These are phyloP conservation scores for Mycosphaerella sp. DNA, from an alignment of 2,329 filamentous ascomycete species.

Conservation along the genomic window DNA sequence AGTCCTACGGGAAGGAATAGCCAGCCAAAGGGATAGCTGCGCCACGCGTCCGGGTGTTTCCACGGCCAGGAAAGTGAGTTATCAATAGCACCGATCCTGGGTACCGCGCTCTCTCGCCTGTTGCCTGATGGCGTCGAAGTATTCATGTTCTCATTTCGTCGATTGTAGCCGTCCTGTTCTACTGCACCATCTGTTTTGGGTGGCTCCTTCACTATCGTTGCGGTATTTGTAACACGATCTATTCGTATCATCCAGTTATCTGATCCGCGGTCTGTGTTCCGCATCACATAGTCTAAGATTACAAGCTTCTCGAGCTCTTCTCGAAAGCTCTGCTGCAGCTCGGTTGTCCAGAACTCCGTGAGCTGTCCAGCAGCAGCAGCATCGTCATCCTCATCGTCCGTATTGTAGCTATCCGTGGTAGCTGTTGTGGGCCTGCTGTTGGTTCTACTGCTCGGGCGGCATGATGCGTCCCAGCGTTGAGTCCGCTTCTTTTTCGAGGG, in stretches of 20 bases:
- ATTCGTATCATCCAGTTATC: conserved; percentile 99
- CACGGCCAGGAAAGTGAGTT: conserved; percentile 98
- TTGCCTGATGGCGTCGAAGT: conserved; percentile 41
- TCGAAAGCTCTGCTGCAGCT: conserved; percentile 81
- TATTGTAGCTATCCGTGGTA: conserved; percentile 45
- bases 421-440: conserved; percentile 38
- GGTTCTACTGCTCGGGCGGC: conserved; percentile 55
- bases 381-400: conserved; percentile 28
- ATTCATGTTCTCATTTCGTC: conserved; percentile 75
- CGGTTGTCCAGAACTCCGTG: conserved; percentile 77
- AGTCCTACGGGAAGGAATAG: conserved; percentile 93
- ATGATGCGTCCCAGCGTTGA: conserved; percentile 73
- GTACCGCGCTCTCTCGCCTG: conserved; percentile 48
- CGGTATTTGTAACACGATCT: conserved; percentile 74
- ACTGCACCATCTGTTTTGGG: conserved; percentile 52
- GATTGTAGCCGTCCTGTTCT: conserved; percentile 26
- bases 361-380: conserved; percentile 30
- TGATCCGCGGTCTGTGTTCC: conserved; percentile 90
- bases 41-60: conserved; percentile 93
- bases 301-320: conserved; percentile 96
- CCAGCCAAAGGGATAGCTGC: conserved; percentile 96
- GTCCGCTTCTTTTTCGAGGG: conserved; percentile 62
- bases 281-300: conserved; percentile 97
- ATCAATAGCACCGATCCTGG: conserved; percentile 87
- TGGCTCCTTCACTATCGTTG: conserved; percentile 80